A percentile compares a stretch with the other conserved stretches of the same genome.
Conservation (phyloP, 148 eudicot species). For the Persicaria maculosa region DNA sequence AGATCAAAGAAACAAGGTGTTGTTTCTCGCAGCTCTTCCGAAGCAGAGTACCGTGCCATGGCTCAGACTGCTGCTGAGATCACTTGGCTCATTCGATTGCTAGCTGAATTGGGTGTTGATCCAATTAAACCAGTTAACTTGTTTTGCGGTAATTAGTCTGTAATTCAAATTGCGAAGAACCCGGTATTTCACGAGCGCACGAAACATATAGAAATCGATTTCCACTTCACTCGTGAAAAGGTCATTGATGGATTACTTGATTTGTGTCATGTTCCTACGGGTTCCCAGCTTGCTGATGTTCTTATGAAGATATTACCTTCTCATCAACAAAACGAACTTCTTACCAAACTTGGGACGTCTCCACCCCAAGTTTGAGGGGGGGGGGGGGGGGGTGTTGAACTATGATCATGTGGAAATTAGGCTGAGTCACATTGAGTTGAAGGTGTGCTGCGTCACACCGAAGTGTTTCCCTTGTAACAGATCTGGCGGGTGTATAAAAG, state of each 20-base stretch:
- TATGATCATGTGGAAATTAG: too few species aligned
- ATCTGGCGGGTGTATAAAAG: too few species aligned
- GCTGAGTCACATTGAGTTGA: too few species aligned
- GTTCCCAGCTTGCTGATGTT: not conserved
- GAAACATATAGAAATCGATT: slow-evolving; percentile 3
- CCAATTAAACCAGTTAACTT: not conserved
- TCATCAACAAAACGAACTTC: not conserved
- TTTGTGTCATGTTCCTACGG: not conserved
- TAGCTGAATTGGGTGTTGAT: not conserved
- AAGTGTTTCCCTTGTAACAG: too few species aligned
- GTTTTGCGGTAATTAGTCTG: not conserved
- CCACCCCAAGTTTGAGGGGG: too few species aligned
- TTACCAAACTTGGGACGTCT: not conserved
- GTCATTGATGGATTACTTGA: not conserved
- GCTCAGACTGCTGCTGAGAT: not conserved
- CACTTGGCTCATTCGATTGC: not conserved
- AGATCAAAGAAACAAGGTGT: not conserved
- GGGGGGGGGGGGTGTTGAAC: too few species aligned
- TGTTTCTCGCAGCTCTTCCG: not conserved
- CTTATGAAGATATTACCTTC: not conserved
- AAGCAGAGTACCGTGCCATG: slow-evolving; percentile 13
- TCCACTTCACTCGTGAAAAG: not conserved
- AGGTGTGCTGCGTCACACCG: too few species aligned
- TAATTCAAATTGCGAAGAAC: not conserved
- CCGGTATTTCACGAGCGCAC: slow-evolving; percentile 12